Evolutionary conservation across 345 rosid species (phyloP).

Genomic region (Melastoma malabathricum): DNA sequence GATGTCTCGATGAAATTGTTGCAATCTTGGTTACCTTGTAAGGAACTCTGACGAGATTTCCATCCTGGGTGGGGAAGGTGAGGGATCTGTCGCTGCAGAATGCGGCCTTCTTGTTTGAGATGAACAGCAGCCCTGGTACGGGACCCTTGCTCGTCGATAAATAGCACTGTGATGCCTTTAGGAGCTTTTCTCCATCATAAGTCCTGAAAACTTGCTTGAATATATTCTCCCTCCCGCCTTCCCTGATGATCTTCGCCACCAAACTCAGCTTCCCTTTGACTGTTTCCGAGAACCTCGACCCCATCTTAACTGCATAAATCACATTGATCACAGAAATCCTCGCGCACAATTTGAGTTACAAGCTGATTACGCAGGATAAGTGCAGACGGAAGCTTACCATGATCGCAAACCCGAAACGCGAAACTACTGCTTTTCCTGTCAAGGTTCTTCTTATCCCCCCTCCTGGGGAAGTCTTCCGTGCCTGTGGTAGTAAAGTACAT

Average conservation of each 20-base stretch:
- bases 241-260: slow-evolving; percentile 25
- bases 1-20: too few relatives aligned
- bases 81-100: slow-evolving; percentile 27
- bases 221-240: slow-evolving; percentile 27
- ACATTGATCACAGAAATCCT: not conserved
- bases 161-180: slow-evolving; percentile 40
- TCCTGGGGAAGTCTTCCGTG: slow-evolving; percentile 6
- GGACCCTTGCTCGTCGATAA: slow-evolving; percentile 31
- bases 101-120: slow-evolving; percentile 22
- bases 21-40: slow-evolving; percentile 14
- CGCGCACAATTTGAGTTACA: too few relatives aligned
- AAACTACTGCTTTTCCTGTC: slow-evolving; percentile 13
- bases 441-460: slow-evolving; percentile 2
- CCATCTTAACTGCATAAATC: slow-evolving; percentile 18
- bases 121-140: slow-evolving; percentile 31
- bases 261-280: slow-evolving; percentile 30
- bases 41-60: slow-evolving; percentile 9
- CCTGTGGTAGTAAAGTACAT: slow-evolving; percentile 2
- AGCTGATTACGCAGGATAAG: too few relatives aligned
- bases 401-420: slow-evolving; percentile 19
- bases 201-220: slow-evolving; percentile 25
- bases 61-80: slow-evolving; percentile 9
- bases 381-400: slow-evolving; percentile 11
- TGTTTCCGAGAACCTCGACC: slow-evolving; percentile 20
- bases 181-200: slow-evolving; percentile 22